A percentile compares a stretch with the other conserved stretches of the same genome.
phyloP scores from a whole-genome alignment of 495 filamentous ascomycete genomes.

The Entonaema liquescens region DNA sequence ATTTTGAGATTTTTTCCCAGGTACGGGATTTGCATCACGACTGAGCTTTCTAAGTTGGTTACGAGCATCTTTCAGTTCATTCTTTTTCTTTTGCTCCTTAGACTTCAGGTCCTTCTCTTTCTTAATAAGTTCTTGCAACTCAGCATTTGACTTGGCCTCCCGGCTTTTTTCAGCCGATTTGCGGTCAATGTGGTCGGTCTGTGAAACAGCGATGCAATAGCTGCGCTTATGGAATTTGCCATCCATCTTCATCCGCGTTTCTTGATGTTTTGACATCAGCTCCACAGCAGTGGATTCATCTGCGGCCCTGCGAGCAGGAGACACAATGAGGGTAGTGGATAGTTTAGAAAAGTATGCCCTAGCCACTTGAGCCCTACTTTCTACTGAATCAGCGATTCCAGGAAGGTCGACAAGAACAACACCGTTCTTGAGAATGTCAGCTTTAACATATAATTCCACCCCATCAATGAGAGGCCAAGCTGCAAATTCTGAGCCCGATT shows the following conservation, averaged over 20 bases:
- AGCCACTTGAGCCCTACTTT: not conserved
- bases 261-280: not conserved
- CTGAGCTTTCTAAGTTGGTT: not conserved
- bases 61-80: not conserved
- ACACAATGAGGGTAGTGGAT: not conserved
- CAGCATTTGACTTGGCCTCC: not conserved
- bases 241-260: not conserved
- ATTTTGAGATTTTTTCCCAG: not conserved
- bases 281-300: not conserved
- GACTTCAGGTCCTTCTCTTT: not conserved
- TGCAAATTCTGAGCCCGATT: not conserved
- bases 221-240: not conserved
- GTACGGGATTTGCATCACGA: no score
- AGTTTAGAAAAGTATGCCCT: not conserved
- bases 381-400: not conserved
- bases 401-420: not conserved
- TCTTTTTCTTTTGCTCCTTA: not conserved
- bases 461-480: not conserved
- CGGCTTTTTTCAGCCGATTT: not conserved
- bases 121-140: not conserved
- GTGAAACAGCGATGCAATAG: not conserved
- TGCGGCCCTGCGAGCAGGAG: not conserved
- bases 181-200: not conserved
- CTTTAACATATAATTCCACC: not conserved
- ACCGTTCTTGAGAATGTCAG: not conserved